Base-by-base conservation (phyloP, 2,329 filamentous ascomycete species). In the Alternaria postmessia region DNA sequence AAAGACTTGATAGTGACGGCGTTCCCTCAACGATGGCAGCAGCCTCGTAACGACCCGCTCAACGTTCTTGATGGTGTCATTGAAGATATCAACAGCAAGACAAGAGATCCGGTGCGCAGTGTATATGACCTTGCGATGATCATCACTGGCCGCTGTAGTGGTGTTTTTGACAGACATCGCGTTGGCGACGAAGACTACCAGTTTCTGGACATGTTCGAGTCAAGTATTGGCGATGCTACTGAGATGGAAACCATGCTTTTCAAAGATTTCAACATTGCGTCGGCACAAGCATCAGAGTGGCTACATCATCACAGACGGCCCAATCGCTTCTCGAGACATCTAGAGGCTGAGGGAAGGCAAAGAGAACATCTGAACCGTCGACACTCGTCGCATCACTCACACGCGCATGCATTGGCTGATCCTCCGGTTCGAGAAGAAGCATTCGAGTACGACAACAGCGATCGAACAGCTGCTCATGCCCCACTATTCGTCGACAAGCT, bases 151-250 rank as follows among this genome's bases (percentile, higher is more conserved):
- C 81, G 87, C 42, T 87, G 88, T 73, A 85, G 82, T 7, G 87
- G 86, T 5, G 82, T 86, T 34, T 90, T 89, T 65, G 87, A 89
- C 66, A 81, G 86, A 7, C 85, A 87, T 61, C 82, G 83, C 4
- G 78, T 86, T 49, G 84, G 83, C 22, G 84, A 88, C 63, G 86
- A 88, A 57, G 82, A 87, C 30, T 88, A 86, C 51, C 86, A 88
- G 61, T 89, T 90, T 53, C 71, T 90, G 1, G 88, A 90, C 62
- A 90, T 90, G 85, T 90, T 91, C 61, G 87, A 89, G 64, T 83
- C 82, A 14, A 87, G 84, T 2, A 89, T 90, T 42, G 88, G 88
- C 2, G 70, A 78, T 26, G 78, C 78, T 1, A 81, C 80, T 9
- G 78, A 81, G 28, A 68, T 69, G 32, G 86, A 88, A 70, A 88